Conservation (phyloP, 257 asterid genomes). For the Datura wrightii region DNA sequence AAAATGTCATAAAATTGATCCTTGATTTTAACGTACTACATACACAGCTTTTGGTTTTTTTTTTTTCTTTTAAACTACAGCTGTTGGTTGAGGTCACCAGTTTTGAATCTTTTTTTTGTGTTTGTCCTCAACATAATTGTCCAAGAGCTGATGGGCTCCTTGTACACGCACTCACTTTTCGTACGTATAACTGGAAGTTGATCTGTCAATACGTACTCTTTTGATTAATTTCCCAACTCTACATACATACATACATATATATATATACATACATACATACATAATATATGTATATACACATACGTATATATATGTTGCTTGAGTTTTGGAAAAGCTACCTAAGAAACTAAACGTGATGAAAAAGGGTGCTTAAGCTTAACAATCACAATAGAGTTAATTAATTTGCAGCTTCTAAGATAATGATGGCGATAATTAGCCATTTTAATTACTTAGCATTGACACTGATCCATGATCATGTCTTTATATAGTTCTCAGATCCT, state of each 20-base stretch:
- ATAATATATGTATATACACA: no score
- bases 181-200: slow-evolving; percentile 18
- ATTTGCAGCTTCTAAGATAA: background rate
- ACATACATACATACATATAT: no score
- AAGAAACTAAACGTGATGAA: background rate
- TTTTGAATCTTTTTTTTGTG: slow-evolving; percentile 17
- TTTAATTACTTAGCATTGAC: slow-evolving; percentile 4
- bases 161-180: slow-evolving; percentile 25
- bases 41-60: slow-evolving; percentile 24
- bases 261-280: no score
- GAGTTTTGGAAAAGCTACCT: background rate
- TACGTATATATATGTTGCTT: background rate
- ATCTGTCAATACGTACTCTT: slow-evolving; percentile 11
- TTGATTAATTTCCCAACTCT: background rate
- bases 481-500: background rate
- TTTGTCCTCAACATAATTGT: slow-evolving; percentile 27
- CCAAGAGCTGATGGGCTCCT: slow-evolving; percentile 14
- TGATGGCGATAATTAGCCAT: background rate
- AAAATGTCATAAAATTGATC: slow-evolving; percentile 8
- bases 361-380: background rate
- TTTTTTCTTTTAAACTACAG: background rate
- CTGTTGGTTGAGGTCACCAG: slow-evolving; percentile 28
- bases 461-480: background rate
- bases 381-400: background rate
- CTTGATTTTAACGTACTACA: slow-evolving; percentile 18